Evolutionary conservation across 257 asterid genomes (phyloP).

Genomic region (Ligustrum vulgare): DNA sequence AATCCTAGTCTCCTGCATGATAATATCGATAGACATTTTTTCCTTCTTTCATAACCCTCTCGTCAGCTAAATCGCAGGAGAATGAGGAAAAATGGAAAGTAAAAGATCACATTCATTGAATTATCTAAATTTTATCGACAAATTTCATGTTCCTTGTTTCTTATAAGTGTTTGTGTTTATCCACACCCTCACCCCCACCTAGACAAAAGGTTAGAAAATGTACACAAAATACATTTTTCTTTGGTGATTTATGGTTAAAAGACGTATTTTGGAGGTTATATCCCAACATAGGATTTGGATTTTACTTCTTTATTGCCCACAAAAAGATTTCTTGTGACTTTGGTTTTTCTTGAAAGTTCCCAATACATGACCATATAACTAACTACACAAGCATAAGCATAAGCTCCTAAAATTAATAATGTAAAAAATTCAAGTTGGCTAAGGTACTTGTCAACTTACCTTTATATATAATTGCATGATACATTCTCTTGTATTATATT

Average conservation of each 20-base stretch:
- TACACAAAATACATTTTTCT: conserved; percentile 9
- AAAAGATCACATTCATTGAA: conserved; percentile 26
- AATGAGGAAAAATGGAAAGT: conserved; percentile 21
- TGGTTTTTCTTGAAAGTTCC: conserved; percentile 45
- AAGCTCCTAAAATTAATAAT: conserved; percentile 37
- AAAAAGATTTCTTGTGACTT: conserved; percentile 47
- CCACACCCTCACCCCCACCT: conserved; percentile 20
- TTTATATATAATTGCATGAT: conserved; percentile 30
- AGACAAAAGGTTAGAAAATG: conserved; percentile 24
- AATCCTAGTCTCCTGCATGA: too few relatives aligned
- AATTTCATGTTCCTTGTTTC: conserved; percentile 20
- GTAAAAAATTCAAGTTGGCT: conserved; percentile 43
- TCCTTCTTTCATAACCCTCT: not conserved
- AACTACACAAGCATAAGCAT: conserved; percentile 65
- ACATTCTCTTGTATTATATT: conserved; percentile 12
- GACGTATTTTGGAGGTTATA: conserved; percentile 49
- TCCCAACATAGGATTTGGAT: conserved; percentile 34
- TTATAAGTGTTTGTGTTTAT: conserved; percentile 31
- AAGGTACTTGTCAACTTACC: conserved; percentile 33
- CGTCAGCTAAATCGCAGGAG: not conserved
- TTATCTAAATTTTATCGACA: not conserved
- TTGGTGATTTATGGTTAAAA: conserved; percentile 28
- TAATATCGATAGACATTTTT: too few relatives aligned
- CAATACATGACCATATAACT: conserved; percentile 38
- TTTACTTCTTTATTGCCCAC: conserved; percentile 37